phyloP scores from a whole-genome alignment of 2,329 filamentous ascomycete species.

The Aphanocladium album region DNA sequence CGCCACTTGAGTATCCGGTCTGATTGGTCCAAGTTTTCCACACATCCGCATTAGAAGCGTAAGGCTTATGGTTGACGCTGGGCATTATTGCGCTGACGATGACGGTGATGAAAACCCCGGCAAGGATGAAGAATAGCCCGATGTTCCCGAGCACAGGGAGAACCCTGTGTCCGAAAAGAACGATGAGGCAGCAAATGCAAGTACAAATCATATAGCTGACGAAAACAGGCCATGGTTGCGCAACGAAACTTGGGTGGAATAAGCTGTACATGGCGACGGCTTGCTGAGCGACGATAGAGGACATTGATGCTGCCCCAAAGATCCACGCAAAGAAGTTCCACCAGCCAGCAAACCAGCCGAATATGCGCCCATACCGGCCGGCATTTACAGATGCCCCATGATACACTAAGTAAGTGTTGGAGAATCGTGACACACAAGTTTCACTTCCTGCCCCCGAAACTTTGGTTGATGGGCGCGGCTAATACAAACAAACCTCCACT shows the following conservation, averaged over 20 bases:
- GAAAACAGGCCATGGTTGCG: conserved; percentile 39
- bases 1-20: conserved; percentile 34
- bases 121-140: conserved; percentile 45
- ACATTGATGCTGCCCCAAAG: conserved; percentile 35
- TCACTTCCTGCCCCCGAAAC: no score
- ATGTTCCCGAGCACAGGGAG: conserved; percentile 50
- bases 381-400: conserved; percentile 57
- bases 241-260: conserved; percentile 33
- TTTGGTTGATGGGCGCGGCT: no score
- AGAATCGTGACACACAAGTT: no score
- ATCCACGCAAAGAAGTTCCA: conserved; percentile 41
- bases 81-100: conserved; percentile 52
- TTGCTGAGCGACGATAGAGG: conserved; percentile 36
- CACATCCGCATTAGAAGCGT: conserved; percentile 32
- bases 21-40: conserved; percentile 36
- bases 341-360: conserved; percentile 43
- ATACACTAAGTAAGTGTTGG: conserved; percentile 36
- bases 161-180: conserved; percentile 51
- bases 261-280: conserved; percentile 39
- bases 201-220: conserved; percentile 36
- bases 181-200: conserved; percentile 32
- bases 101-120: conserved; percentile 50
- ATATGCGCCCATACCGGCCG: conserved; percentile 46
- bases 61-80: conserved; percentile 22
- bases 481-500: conserved; percentile 39